Base-by-base conservation (phyloP, 805 yeast species). In the Candida alai region DNA sequence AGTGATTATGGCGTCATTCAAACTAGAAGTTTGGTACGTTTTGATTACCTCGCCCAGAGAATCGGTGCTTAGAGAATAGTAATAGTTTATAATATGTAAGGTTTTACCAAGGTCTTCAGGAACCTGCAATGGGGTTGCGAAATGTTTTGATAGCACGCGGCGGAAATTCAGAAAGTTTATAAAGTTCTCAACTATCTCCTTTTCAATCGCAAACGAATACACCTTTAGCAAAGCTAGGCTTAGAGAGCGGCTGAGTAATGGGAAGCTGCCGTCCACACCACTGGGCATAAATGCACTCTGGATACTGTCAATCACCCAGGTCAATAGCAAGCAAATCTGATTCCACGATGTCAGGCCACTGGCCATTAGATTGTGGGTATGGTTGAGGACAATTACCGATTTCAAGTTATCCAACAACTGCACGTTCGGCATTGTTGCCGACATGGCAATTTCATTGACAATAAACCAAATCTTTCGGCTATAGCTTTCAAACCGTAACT, bases 381-480 rank as follows among this genome's bases (percentile, higher is more conserved):
- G 39, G 30, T 53, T 65, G 14, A 63, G 37, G 2, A 65, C 37
- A 20, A 63, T 35, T 4, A 62, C 43, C 5, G 68, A 52, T 34
- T 52, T 54, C 19, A 62, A 43, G 35, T 49, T 45, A 27, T 52
- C 58, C 4, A 42, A 19, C 5, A 44, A 35, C n/a, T n/a, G n/a
- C n/a, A n/a, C n/a, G n/a, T n/a, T n/a, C n/a, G n/a, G n/a, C 12
- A 24, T 32, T 22, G 22, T 7, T 8, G 40, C 15, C 15, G 20
- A 34, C 7, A 35, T 16, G 14, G 14, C 27, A 15, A 24, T 18
- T 25, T 37, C 43, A 21, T 27, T 34, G 23, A 38, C 18, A 9
- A 62, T 41, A 33, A 56, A 60, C 57, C 65, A 61, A 5, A 63
- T 30, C 38, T 54, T 59, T 30, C 61, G 43, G 17, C 60, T 50